phyloP scores from a whole-genome alignment of 257 asterid genomes.

The Solanum peruvianum region DNA sequence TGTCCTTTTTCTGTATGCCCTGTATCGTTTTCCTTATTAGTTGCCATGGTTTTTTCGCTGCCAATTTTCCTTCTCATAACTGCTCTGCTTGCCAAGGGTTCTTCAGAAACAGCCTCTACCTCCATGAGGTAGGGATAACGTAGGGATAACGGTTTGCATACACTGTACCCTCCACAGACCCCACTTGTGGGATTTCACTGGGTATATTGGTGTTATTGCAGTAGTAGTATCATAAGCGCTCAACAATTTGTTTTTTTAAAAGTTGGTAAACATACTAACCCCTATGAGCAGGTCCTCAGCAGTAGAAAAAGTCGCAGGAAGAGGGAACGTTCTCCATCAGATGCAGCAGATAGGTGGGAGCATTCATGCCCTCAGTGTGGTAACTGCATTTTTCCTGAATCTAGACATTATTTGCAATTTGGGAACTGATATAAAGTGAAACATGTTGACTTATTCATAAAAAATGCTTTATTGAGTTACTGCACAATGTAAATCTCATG shows the following conservation, averaged over 20 bases:
- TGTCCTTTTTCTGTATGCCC: neutral
- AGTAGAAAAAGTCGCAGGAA: conserved; percentile 44
- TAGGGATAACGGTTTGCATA: neutral
- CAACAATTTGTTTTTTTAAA: neutral
- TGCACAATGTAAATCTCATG: neutral
- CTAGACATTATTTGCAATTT: neutral
- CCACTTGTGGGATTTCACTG: neutral
- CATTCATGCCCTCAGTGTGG: conserved; percentile 84
- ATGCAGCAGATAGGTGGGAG: conserved; percentile 37
- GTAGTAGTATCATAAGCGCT: neutral
- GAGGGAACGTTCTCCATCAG: conserved; percentile 42
- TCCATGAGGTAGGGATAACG: neutral
- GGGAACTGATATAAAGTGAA: neutral
- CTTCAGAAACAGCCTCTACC: neutral
- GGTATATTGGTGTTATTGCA: neutral
- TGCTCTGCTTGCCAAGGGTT: neutral
- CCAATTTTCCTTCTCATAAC: neutral
- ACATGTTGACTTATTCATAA: neutral
- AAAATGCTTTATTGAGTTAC: neutral
- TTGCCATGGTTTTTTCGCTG: neutral
- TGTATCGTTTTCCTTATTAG: neutral
- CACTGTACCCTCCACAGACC: neutral
- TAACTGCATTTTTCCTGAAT: conserved; percentile 13
- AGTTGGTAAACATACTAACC: neutral
- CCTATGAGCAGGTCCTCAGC: conserved; percentile 40